Base-by-base conservation (phyloP, 495 filamentous ascomycete genomes). In the Aspergillus heteromorphus region DNA sequence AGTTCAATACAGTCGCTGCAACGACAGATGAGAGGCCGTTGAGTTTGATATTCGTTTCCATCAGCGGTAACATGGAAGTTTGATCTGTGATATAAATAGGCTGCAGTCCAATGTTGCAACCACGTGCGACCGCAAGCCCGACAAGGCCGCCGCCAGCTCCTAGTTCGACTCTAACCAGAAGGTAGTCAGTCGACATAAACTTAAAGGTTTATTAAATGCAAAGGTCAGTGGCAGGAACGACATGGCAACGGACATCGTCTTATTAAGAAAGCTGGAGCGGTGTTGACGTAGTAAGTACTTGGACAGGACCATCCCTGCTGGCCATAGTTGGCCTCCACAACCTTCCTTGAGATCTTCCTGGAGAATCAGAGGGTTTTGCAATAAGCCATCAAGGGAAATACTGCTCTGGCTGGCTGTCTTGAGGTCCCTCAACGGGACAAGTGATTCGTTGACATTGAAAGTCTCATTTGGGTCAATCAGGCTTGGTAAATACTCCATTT, bases 261-360 rank as follows among this genome's bases (percentile, higher is more conserved):
- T 83, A 19, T 79, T 74, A 51, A 70, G 65, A 56, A 96, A 60
- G 45, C 79, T 70, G 21, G 79, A 72, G 54, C 72, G 66, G 59
- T 88, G 87, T 56, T 82, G 83, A 47, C 82, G 77, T 31, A 98
- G 74, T 73, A 97, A 75, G 64, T 97, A 95, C 65, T 85, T 89
- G 9, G 86, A 81, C 21, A 98, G 72, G 2, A 91, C 83, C 83
- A 91, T 87, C 9, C 93, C 93, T 1, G 93, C 93, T 0, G 92
- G 93, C 93, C 93, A 97, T 13, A 95, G 74, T 64, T 91, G 86
- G 1, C 93, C 93, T 14, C 93, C 93, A 67, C 92, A 97, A 60
- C 92, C 92, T 61, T 88, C 81, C 49, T 77, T 81, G 13, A 95
- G 77, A 63, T 97, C 89, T 66, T 96, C 89, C 60, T 88, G 86